Evolutionary conservation across 257 asterid species (phyloP).

Genomic region (Salvia rosmarinus): DNA sequence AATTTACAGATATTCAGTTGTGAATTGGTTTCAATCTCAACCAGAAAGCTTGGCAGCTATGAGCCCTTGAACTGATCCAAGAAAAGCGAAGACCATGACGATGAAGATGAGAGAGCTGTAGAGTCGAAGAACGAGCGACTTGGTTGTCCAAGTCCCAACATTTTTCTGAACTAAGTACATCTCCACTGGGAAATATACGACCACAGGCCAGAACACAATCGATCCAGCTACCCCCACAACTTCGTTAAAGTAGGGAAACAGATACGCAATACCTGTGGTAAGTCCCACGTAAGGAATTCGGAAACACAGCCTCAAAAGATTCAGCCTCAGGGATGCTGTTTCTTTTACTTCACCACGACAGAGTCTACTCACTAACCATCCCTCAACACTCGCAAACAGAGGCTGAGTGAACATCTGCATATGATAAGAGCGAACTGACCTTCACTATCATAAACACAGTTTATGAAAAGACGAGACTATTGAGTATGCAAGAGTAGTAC

Average conservation of each 20-base stretch:
- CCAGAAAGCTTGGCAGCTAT: slow-evolving; percentile 40
- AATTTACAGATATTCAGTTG: background rate
- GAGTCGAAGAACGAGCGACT: slow-evolving; percentile 48
- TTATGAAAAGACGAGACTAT: background rate
- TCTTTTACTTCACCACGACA: slow-evolving; percentile 44
- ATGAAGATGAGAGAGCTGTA: slow-evolving; percentile 50
- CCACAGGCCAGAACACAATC: slow-evolving; percentile 73
- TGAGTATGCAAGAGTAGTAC: slow-evolving; percentile 34
- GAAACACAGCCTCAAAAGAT: slow-evolving; percentile 52
- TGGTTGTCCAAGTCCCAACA: slow-evolving; percentile 46
- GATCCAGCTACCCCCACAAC: slow-evolving; percentile 80
- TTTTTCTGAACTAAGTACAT: slow-evolving; percentile 71
- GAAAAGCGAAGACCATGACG: slow-evolving; percentile 61
- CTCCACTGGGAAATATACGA: slow-evolving; percentile 79
- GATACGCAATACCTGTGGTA: slow-evolving; percentile 55
- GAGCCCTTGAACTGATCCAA: slow-evolving; percentile 75
- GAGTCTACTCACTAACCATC: slow-evolving; percentile 45
- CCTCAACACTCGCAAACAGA: slow-evolving; percentile 61
- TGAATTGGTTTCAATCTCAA: background rate
- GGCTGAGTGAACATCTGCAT: slow-evolving; percentile 66
- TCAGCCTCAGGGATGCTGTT: slow-evolving; percentile 43
- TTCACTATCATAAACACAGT: background rate
- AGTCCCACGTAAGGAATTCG: slow-evolving; percentile 62
- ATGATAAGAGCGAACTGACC: background rate
- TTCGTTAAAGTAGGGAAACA: slow-evolving; percentile 81